These are phyloP conservation scores for Lophium mytilinum DNA, from an alignment of 495 filamentous ascomycete genomes.

Conservation along the genomic window DNA sequence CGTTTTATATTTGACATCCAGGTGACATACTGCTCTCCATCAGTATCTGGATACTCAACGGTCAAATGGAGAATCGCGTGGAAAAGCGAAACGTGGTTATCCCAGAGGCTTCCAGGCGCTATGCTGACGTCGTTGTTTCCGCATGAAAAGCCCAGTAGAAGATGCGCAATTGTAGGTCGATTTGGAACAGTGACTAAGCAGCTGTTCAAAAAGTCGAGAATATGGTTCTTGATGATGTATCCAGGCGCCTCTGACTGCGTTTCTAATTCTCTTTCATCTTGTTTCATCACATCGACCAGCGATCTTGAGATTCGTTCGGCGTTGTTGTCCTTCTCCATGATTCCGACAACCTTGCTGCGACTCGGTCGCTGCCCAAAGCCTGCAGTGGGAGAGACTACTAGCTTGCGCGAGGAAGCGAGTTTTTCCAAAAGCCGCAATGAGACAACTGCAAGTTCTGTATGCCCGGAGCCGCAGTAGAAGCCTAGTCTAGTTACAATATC, in stretches of 20 bases:
- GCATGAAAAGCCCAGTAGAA: constrained; percentile 81
- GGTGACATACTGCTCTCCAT: constrained; percentile 53
- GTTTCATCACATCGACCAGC: constrained; percentile 56
- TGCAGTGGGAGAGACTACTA: constrained; percentile 38
- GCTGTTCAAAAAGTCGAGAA: constrained; percentile 74
- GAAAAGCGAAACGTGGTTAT: constrained; percentile 63
- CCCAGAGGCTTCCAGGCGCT: constrained; percentile 54
- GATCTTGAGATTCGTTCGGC: constrained; percentile 59
- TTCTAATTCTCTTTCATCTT: constrained; percentile 53
- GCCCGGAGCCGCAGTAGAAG: constrained; percentile 71
- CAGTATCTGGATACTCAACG: constrained; percentile 50
- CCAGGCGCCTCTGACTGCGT: constrained; percentile 53
- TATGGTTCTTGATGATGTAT: constrained; percentile 66
- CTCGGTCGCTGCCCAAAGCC: constrained; percentile 36
- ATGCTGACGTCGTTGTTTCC: constrained; percentile 57
- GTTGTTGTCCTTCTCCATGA: constrained; percentile 63
- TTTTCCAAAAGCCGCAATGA: constrained; percentile 77
- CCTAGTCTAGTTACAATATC: constrained; percentile 68
- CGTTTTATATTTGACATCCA: constrained; percentile 68
- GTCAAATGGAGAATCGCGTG: constrained; percentile 66
- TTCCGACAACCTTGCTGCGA: constrained; percentile 71
- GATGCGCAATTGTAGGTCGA: constrained; percentile 75
- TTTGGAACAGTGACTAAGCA: constrained; percentile 63
- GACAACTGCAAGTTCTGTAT: constrained; percentile 63
- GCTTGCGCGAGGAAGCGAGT: constrained; percentile 69